phyloP scores from a whole-genome alignment of 2,329 filamentous ascomycete species.

The Penicillium freii region DNA sequence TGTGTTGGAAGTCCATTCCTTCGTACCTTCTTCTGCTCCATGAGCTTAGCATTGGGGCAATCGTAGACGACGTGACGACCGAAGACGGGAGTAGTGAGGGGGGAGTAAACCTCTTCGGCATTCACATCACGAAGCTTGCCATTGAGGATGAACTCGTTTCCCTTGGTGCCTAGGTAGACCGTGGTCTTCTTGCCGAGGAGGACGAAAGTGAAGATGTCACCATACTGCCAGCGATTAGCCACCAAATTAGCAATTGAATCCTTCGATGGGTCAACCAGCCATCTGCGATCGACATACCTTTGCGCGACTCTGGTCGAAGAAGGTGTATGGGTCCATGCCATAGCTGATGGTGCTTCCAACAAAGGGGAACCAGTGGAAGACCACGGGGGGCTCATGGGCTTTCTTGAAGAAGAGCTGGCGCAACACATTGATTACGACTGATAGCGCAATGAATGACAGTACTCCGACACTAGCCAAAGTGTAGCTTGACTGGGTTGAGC shows the following conservation, averaged over 20 bases:
- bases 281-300: slow-evolving; percentile 58
- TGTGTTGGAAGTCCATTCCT: slow-evolving; percentile 13
- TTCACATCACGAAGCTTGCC: slow-evolving; percentile 86
- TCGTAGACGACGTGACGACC: slow-evolving; percentile 87
- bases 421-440: slow-evolving; percentile 75
- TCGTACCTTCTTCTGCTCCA: slow-evolving; percentile 89
- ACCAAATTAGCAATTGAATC: slow-evolving; percentile 2
- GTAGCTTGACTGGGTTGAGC: slow-evolving; percentile 48
- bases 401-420: slow-evolving; percentile 78
- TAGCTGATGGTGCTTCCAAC: slow-evolving; percentile 91
- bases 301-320: slow-evolving; percentile 63
- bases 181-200: slow-evolving; percentile 87
- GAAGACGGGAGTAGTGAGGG: slow-evolving; percentile 70
- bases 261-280: not conserved
- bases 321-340: slow-evolving; percentile 75
- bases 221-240: slow-evolving; percentile 57
- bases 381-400: slow-evolving; percentile 69
- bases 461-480: slow-evolving; percentile 47
- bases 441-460: slow-evolving; percentile 50
- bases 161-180: slow-evolving; percentile 74
- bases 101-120: slow-evolving; percentile 85
- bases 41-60: slow-evolving; percentile 85
- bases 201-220: slow-evolving; percentile 86
- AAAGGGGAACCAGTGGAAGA: slow-evolving; percentile 66
- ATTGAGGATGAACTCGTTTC: slow-evolving; percentile 90